Percentiles rank a stretch among this genome's conserved stretches.
phyloP scores from a whole-genome alignment of 2,329 filamentous ascomycete genomes.

The Boeremia exigua region DNA sequence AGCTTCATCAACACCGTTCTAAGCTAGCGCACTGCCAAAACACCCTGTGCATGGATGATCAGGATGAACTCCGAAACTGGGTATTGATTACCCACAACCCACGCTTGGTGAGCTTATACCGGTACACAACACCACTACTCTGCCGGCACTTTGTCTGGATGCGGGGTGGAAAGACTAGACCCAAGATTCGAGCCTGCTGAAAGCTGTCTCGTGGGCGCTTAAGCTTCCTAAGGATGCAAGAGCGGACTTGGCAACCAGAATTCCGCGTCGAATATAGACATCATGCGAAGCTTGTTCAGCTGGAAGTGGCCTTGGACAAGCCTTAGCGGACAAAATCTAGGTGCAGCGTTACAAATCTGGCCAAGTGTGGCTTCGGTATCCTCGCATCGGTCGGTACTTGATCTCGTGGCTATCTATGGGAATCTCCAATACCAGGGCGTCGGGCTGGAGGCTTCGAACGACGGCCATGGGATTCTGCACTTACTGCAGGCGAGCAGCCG shows the following conservation, averaged over 20 bases:
- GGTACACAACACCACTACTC: background rate
- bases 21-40: no score
- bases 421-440: background rate
- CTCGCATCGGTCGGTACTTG: background rate
- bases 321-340: background rate
- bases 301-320: background rate
- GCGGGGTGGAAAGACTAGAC: background rate
- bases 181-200: background rate
- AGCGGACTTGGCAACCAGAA: background rate
- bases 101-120: background rate
- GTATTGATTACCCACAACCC: no score
- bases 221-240: constrained; percentile 2
- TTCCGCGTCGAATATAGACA: background rate
- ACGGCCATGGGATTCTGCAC: background rate
- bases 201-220: background rate
- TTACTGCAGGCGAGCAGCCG: background rate
- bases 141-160: background rate
- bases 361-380: background rate
- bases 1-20: no score
- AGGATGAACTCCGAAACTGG: no score
- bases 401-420: background rate
- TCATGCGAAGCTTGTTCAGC: background rate
- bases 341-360: background rate
- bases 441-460: background rate
- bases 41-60: no score